Evolutionary conservation across 768 basidiomycete species (phyloP), one percentile per base, ranked within the genome.

Genomic region (Pulveroboletus ravenelii): DNA sequence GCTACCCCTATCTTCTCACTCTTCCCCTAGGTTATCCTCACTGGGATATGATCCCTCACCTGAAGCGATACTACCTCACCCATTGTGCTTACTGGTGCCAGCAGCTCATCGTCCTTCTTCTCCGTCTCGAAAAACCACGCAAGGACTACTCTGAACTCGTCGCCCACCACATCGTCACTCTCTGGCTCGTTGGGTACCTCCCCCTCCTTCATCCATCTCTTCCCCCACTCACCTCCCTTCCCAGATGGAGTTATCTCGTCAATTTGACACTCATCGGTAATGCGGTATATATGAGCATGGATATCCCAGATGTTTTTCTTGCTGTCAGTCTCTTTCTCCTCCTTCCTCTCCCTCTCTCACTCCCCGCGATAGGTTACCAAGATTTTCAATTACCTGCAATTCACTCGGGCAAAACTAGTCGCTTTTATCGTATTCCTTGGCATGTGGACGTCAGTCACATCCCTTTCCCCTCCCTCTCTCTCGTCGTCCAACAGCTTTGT

Each of bases 211-310:
- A 15, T 8, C 31, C 14, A 1, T 3, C 12, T 35, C 13, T n/a
- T n/a, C n/a, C n/a, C 12, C 6, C 10, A 34, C 40, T 56, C 48
- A 57, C 32, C 13, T 20, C 25, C 3, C 39, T 38, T 36, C 32
- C 20, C 62, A 92, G 90, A 34, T 91, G 91, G 89, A 92, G 89
- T 58, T 90, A 92, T 61, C 57, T 84, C 30, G 53, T 84, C 56
- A 93, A 91, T 69, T 38, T 92, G 46, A 97, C 93, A 0, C 69
- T 80, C 45, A 93, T 98, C 38, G 96, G 96, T 10, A 88, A 89
- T 56, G 87, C 93, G 6, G 80, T 99, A 27, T 98, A 86, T 61
- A 78, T 94, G 71, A 96, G 93, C 65, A 98, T 98, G 96, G 96
- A 99, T 72, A 76, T 94, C 17, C 92, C 94, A 0, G 96, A 99